Conservation (phyloP, 257 asterid genomes). For the Solanum pennellii region DNA sequence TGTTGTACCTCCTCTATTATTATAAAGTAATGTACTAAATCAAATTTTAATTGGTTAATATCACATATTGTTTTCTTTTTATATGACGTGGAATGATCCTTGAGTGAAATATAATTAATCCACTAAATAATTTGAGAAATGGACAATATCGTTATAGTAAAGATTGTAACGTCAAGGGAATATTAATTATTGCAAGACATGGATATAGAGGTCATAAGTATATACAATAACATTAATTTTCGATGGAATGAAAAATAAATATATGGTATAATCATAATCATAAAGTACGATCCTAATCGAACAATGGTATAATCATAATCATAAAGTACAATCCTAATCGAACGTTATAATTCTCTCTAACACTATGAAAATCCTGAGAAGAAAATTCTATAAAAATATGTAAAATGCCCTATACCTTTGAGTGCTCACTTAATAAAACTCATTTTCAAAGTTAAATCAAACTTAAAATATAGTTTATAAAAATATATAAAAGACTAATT, state of each 20-base stretch:
- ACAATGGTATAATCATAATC: background rate
- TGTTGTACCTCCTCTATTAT: background rate
- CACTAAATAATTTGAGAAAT: background rate
- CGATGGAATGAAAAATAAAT: background rate
- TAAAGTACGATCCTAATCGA: background rate
- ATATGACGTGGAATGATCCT: background rate
- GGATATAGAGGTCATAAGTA: background rate
- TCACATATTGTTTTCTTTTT: background rate
- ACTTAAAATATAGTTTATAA: background rate
- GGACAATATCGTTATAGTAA: background rate
- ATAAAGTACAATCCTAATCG: background rate
- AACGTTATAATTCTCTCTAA: background rate
- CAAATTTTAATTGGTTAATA: background rate
- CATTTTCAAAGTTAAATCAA: background rate
- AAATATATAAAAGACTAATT: background rate
- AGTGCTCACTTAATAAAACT: background rate
- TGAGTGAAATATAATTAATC: background rate
- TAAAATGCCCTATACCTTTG: background rate
- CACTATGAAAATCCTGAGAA: background rate
- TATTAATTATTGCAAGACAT: background rate
- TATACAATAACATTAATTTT: background rate
- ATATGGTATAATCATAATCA: background rate
- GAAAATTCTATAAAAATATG: background rate
- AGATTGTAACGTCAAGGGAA: background rate
- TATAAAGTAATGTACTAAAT: background rate